A percentile compares a stretch with the other conserved stretches of the same genome.
Evolutionary conservation across 2,329 filamentous ascomycete genomes (phyloP).

Genomic region (Capronia epimyces): DNA sequence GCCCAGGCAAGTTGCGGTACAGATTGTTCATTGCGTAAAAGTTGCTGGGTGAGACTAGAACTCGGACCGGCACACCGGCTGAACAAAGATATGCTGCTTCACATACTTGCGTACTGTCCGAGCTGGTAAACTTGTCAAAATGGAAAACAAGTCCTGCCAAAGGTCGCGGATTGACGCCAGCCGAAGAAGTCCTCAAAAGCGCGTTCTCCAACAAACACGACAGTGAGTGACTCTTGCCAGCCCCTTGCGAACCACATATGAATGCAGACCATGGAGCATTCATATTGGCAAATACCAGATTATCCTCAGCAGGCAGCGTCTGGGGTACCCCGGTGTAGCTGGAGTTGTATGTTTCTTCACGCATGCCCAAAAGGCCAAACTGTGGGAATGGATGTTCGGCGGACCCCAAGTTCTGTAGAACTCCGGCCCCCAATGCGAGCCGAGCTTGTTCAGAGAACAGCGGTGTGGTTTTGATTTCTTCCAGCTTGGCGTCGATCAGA

Average conservation of each 20-base stretch:
- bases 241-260: slow-evolving; percentile 59
- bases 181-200: slow-evolving; percentile 45
- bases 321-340: background rate
- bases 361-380: slow-evolving; percentile 29
- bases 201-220: slow-evolving; percentile 51
- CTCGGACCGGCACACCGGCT: slow-evolving; percentile 43
- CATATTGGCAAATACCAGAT: slow-evolving; percentile 43
- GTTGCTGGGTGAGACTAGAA: slow-evolving; percentile 51
- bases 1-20: slow-evolving; percentile 39
- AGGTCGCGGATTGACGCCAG: slow-evolving; percentile 48
- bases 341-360: slow-evolving; percentile 21
- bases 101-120: slow-evolving; percentile 38
- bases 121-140: slow-evolving; percentile 54
- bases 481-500: background rate
- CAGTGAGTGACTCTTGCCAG: slow-evolving; percentile 57
- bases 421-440: background rate
- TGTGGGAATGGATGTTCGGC: slow-evolving; percentile 22
- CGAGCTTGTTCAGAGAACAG: slow-evolving; percentile 17
- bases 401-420: background rate
- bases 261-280: slow-evolving; percentile 55
- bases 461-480: slow-evolving; percentile 15
- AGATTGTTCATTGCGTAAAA: slow-evolving; percentile 37
- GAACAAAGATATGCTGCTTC: slow-evolving; percentile 55
- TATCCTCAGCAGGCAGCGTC: slow-evolving; percentile 12
- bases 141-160: slow-evolving; percentile 61